These are phyloP conservation scores for Herpotrichia juniperi DNA, from an alignment of 2,329 filamentous ascomycete species.

Conservation along the genomic window DNA sequence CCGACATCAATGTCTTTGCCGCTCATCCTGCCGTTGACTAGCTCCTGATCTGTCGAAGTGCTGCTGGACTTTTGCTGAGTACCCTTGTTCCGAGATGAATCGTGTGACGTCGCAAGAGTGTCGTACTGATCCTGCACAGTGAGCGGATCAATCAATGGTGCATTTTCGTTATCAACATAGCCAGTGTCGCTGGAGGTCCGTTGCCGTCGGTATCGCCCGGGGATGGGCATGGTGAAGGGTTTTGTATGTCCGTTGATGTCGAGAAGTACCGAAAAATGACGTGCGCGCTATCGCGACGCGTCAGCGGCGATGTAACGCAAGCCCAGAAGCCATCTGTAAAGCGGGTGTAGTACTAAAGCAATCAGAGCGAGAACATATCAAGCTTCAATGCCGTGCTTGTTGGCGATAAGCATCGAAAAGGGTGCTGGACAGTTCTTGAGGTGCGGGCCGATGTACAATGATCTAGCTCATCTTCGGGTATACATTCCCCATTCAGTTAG, in stretches of 20 bases:
- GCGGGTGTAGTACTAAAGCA: too few species aligned
- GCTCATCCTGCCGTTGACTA: background rate
- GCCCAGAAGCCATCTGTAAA: background rate
- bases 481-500: too few species aligned
- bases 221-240: background rate
- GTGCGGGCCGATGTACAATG: too few species aligned
- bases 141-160: background rate
- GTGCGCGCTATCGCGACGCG: background rate
- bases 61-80: too few species aligned
- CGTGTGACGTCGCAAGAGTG: background rate
- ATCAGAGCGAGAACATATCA: too few species aligned
- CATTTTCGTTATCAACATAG: background rate
- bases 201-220: background rate
- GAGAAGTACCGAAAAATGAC: background rate
- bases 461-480: too few species aligned
- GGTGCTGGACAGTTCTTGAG: too few species aligned
- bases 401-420: too few species aligned
- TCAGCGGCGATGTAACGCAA: background rate
- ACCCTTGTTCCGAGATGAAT: background rate
- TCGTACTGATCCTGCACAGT: background rate
- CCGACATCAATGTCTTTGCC: background rate
- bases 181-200: background rate
- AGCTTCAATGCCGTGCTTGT: too few species aligned
- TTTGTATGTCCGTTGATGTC: background rate
- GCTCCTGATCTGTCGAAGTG: too few species aligned